Conservation (phyloP, 768 basidiomycete genomes). For the Calocybe cyanea region DNA sequence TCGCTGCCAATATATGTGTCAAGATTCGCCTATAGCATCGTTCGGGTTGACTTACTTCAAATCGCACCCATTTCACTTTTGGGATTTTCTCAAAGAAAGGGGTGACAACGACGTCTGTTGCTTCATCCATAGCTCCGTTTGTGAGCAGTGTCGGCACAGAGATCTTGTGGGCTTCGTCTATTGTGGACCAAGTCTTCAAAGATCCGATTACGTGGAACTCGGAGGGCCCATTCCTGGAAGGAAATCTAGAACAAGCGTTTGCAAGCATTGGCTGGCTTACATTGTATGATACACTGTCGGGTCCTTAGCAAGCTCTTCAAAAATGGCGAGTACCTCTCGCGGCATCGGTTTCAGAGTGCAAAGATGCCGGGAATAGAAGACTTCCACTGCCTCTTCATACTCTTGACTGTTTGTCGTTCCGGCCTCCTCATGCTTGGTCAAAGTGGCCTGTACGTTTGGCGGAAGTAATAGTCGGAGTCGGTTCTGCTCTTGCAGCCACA, state of each 20-base stretch:
- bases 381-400: slow-evolving; percentile 17
- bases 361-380: slow-evolving; percentile 23
- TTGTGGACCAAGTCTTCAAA: slow-evolving; percentile 41
- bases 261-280: slow-evolving; percentile 15
- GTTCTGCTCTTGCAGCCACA: background rate
- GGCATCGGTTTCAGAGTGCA: slow-evolving; percentile 23
- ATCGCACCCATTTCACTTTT: slow-evolving; percentile 41
- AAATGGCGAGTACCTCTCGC: slow-evolving; percentile 17
- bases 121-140: slow-evolving; percentile 40
- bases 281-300: slow-evolving; percentile 24
- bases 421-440: background rate
- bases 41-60: too few relatives aligned
- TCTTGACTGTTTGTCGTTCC: background rate
- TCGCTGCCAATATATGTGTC: too few relatives aligned
- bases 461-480: background rate
- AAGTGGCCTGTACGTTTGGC: background rate
- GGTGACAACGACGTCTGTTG: slow-evolving; percentile 33
- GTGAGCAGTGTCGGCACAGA: slow-evolving; percentile 39
- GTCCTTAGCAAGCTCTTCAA: slow-evolving; percentile 18
- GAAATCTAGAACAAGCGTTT: background rate
- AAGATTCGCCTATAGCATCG: too few relatives aligned
- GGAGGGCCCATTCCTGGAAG: slow-evolving; percentile 12
- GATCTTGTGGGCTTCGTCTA: slow-evolving; percentile 41
- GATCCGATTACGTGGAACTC: slow-evolving; percentile 15
- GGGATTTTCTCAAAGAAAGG: slow-evolving; percentile 37